phyloP scores from a whole-genome alignment of 2,329 filamentous ascomycete species.

The Didymella sp. region DNA sequence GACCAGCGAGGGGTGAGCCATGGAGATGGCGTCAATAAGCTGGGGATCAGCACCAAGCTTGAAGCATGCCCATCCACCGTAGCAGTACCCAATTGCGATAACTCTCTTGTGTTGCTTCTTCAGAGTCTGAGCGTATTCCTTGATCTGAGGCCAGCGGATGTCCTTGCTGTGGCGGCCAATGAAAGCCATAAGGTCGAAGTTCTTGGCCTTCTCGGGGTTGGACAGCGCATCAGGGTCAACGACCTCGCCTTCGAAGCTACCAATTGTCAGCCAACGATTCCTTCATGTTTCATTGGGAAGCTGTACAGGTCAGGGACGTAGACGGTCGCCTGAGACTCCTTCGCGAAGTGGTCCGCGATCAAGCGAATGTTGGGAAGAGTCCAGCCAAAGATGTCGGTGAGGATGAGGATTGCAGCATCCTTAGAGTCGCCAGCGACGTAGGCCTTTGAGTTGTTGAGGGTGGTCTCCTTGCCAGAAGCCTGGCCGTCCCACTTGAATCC shows the following conservation, averaged over 20 bases:
- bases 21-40: slow-evolving; percentile 41
- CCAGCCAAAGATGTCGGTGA: slow-evolving; percentile 57
- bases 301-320: slow-evolving; percentile 56
- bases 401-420: slow-evolving; percentile 56
- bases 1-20: slow-evolving; percentile 42
- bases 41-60: slow-evolving; percentile 42
- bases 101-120: slow-evolving; percentile 50
- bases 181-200: slow-evolving; percentile 53
- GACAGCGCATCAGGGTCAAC: slow-evolving; percentile 35
- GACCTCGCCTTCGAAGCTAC: slow-evolving; percentile 44
- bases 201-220: slow-evolving; percentile 38
- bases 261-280: not conserved
- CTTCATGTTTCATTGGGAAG: not conserved
- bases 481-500: slow-evolving; percentile 52
- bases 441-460: slow-evolving; percentile 48
- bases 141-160: slow-evolving; percentile 50
- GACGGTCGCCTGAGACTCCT: slow-evolving; percentile 53
- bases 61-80: slow-evolving; percentile 52
- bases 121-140: slow-evolving; percentile 47
- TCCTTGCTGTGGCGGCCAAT: slow-evolving; percentile 48
- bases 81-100: slow-evolving; percentile 59
- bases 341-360: slow-evolving; percentile 58
- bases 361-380: slow-evolving; percentile 56
- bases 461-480: slow-evolving; percentile 49
- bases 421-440: slow-evolving; percentile 55